Evolutionary conservation across 2,329 filamentous ascomycete genomes (phyloP), one percentile per base, ranked within the genome.

Genomic region (Nigrograna mackinnonii): DNA sequence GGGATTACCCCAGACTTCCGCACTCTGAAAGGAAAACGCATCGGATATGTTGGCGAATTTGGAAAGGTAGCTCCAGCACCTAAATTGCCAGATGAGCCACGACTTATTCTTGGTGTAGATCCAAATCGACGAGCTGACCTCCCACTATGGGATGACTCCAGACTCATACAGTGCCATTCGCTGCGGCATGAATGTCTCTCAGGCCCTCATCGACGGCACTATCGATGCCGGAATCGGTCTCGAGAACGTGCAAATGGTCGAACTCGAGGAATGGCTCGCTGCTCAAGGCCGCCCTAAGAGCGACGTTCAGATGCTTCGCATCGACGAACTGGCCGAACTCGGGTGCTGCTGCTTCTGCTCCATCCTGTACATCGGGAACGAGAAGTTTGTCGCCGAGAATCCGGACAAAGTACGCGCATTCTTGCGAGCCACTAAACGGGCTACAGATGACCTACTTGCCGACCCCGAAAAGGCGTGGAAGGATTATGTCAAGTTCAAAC

Each of bases 311-410:
- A 90, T 91, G 86, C 80, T 91, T 14, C 83, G 87, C 57, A 91
- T 91, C 60, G 87, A 91, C 64, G 81, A 90, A 72, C 83, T 91
- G 20, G 87, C 87, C 22, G 85, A 89, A 66, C 76, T 90, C 3
- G 87, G 87, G 37, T 91, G 87, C 74, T 91, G 87, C 79, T 91
- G 87, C 77, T 91, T 91, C 80, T 91, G 87, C 70, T 83, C 83
- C 20, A 87, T 91, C 65, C 76, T 91, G 30, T 90, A 91, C 75
- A 91, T 91, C 50, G 86, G 83, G 17, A 90, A 91, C 68, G 85
- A 90, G 57, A 60, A 60, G 6, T 91, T 91, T 70, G 68, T 90
- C 33, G 64, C 73, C n/a, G 72, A 79, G 46, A 81, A 89, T 69
- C 82, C 82, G 0, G 83, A 82, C 1, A 83, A 85, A 62, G 82